These are phyloP conservation scores for Fusarium tjaetaba DNA, from an alignment of 2,329 filamentous ascomycete species.

Conservation along the genomic window DNA sequence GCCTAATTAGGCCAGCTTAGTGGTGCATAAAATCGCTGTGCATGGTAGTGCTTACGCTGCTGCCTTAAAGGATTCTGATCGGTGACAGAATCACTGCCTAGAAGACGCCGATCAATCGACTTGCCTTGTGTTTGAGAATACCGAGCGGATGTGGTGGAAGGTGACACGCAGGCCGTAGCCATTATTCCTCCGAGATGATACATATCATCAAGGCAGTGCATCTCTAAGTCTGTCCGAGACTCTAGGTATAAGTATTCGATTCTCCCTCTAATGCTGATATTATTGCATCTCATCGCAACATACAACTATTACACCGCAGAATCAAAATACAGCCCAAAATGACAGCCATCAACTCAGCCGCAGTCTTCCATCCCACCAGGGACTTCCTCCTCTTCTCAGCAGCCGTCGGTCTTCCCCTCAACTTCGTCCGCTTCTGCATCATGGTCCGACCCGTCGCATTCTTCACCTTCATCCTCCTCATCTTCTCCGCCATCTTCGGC, in stretches of 20 bases:
- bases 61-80: not conserved
- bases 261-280: not conserved
- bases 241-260: not conserved
- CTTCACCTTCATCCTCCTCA: not conserved
- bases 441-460: not conserved
- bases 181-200: fast-evolving
- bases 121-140: not conserved
- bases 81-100: not conserved
- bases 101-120: not conserved
- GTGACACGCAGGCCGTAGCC: not conserved
- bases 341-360: not conserved
- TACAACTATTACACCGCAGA: no score
- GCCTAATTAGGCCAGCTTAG: fast-evolving
- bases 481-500: not conserved
- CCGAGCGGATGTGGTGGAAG: fast-evolving
- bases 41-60: not conserved
- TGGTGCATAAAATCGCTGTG: not conserved
- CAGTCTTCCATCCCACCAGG: not conserved
- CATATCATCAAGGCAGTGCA: not conserved
- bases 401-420: not conserved
- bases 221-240: fast-evolving
- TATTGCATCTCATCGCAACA: not conserved
- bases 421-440: conserved; percentile 2
- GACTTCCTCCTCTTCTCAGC: not conserved
- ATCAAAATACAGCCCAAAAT: not conserved